These are phyloP conservation scores for Auricularia auricula-judae DNA, from an alignment of 768 basidiomycete species.

Conservation along the genomic window DNA sequence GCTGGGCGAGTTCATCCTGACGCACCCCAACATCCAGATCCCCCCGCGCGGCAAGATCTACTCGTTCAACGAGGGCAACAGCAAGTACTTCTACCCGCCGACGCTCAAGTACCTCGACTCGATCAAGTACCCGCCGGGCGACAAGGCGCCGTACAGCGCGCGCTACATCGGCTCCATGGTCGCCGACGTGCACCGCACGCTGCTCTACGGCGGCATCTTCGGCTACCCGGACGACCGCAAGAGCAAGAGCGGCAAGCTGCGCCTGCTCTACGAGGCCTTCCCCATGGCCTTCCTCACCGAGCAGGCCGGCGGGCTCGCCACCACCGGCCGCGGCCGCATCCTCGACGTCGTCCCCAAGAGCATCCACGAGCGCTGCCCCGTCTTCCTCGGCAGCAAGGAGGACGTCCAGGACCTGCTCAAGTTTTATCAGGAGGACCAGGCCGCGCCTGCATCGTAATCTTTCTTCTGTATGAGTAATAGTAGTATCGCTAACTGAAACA, in stretches of 20 bases:
- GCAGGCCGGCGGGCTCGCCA: conserved; percentile 92
- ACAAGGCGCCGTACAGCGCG: conserved; percentile 79
- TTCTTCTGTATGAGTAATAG: neutral
- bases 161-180: conserved; percentile 99
- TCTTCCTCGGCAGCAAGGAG: conserved; percentile 88
- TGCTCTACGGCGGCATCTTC: conserved; percentile 97
- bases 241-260: conserved; percentile 88
- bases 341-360: conserved; percentile 77
- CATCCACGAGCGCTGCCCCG: conserved; percentile 88
- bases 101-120: conserved; percentile 75
- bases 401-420: conserved; percentile 85
- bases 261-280: conserved; percentile 94
- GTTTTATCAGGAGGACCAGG: conserved; percentile 47
- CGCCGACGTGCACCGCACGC: conserved; percentile 91
- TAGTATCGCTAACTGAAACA: no score
- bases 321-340: conserved; percentile 88
- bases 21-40: conserved; percentile 96
- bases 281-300: conserved; percentile 95
- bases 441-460: neutral
- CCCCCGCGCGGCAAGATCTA: conserved; percentile 96
- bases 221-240: conserved; percentile 98
- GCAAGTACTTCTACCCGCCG: conserved; percentile 83
- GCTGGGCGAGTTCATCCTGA: conserved; percentile 96
- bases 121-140: conserved; percentile 77
- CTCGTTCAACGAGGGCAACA: conserved; percentile 99